phyloP scores from a whole-genome alignment of 148 eudicot species.

The Agrostemma githago region DNA sequence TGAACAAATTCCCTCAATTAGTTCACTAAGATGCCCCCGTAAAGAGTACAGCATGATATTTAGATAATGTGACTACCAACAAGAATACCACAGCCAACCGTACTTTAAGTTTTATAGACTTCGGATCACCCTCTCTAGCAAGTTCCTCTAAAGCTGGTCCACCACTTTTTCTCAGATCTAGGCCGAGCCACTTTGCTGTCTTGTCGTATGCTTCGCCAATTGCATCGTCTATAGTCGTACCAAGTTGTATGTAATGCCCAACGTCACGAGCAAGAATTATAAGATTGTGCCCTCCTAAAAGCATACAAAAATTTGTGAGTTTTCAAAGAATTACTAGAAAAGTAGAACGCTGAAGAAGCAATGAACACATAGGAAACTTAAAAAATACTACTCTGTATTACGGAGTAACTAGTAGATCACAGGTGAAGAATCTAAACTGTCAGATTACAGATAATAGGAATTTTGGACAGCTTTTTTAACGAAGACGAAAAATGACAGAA shows the following conservation, averaged over 20 bases:
- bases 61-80: neutral
- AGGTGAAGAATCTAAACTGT: neutral
- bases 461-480: neutral
- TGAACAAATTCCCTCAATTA: neutral
- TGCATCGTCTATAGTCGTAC: conserved; percentile 94
- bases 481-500: neutral
- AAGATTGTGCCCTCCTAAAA: conserved; percentile 92
- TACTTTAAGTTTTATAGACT: conserved; percentile 62
- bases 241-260: conserved; percentile 89
- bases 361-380: neutral
- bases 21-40: neutral
- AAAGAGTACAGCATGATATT: neutral
- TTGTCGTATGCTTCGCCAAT: conserved; percentile 99
- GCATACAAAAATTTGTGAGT: neutral
- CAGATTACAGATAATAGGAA: neutral
- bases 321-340: neutral
- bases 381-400: neutral
- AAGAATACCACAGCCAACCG: conserved; percentile 13
- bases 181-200: conserved; percentile 98
- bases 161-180: conserved; percentile 89
- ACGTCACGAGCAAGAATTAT: conserved; percentile 82
- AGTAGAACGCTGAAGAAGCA: neutral
- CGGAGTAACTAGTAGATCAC: neutral
- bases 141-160: conserved; percentile 97
- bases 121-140: conserved; percentile 81